Evolutionary conservation across 2,329 filamentous ascomycete genomes (phyloP), one percentile per base, ranked within the genome.

Genomic region (Aureobasidium namibiae): DNA sequence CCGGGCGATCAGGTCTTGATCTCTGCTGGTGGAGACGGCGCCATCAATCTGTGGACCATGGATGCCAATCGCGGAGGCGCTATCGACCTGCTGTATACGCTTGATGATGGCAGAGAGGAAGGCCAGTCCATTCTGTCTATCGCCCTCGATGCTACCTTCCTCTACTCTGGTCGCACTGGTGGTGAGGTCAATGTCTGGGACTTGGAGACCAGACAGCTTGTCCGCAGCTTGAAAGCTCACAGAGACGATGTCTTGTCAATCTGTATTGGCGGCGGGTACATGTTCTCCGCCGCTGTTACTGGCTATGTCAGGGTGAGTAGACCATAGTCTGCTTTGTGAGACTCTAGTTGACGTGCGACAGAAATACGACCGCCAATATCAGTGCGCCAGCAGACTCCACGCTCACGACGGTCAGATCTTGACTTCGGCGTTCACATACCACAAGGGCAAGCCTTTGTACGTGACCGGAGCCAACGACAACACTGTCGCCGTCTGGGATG

Each of bases 101-200:
- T 88, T 2, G 81, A 85, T 61, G 85, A 86, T 64, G 80, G 80
- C 2, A 68, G 77, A 50, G 78, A 80, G 60, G 77, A 79, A 64
- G 80, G 80, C n/a, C 81, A 82, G 60, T 79, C 82, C 1, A 82
- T 88, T 1, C 77, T 96, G 61, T 94, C 90, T 0, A 80, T 99
- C 56, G 87, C 89, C 5, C 81, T 95, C 2, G 92, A 97, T 63
- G 91, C 90, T 0, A 92, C 91, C 0, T 95, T 99, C 64, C 79
- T 99, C 4, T 99, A 97, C 69, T 90, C 89, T 61, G 94, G 94
- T 48, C 88, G 95, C 65, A 82, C 91, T 1, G 86, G 89, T 39
- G 95, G 94, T 23, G 83, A 95, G 53, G 84, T 99, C 61, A 92
- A 97, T 70, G 83, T 99, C 11, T 99, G 95, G 92, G 95, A 99